Percentiles rank a stretch among this genome's conserved stretches.
phyloP scores from a whole-genome alignment of 176 grass and related monocot species.

The Avena insularis region DNA sequence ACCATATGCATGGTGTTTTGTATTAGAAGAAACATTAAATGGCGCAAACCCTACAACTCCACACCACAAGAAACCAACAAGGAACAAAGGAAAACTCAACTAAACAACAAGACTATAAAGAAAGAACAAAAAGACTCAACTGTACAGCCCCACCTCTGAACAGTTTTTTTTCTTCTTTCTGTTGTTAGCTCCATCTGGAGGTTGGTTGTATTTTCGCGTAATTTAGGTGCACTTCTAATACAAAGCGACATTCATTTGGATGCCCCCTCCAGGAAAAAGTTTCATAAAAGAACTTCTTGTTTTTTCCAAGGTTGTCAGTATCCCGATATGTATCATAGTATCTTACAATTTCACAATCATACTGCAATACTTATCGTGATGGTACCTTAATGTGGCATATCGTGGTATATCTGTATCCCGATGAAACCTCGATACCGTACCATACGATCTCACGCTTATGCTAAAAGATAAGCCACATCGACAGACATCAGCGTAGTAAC shows the following conservation, averaged over 20 bases:
- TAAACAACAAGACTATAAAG: background rate
- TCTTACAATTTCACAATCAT: no score
- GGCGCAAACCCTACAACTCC: background rate
- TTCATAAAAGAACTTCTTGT: no score
- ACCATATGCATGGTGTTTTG: background rate
- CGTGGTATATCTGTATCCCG: no score
- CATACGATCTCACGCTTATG: no score
- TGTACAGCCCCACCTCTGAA: background rate
- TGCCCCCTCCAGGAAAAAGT: background rate
- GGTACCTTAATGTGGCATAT: no score
- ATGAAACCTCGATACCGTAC: no score
- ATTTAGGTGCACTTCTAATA: background rate
- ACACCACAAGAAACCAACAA: background rate
- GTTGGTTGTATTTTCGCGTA: background rate
- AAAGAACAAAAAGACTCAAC: background rate
- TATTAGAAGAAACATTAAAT: background rate
- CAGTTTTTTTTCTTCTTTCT: background rate
- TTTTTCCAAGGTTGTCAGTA: no score
- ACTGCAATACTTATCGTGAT: no score
- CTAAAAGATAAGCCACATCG: no score
- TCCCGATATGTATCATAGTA: no score
- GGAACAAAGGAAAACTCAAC: background rate
- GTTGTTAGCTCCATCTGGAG: conserved; percentile 11
- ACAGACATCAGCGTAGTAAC: no score
- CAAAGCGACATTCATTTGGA: background rate